A percentile compares a stretch with the other conserved stretches of the same genome.
Evolutionary conservation across 129 eudicot genomes (phyloP).

Genomic region (Centrapalus pauciflorus): DNA sequence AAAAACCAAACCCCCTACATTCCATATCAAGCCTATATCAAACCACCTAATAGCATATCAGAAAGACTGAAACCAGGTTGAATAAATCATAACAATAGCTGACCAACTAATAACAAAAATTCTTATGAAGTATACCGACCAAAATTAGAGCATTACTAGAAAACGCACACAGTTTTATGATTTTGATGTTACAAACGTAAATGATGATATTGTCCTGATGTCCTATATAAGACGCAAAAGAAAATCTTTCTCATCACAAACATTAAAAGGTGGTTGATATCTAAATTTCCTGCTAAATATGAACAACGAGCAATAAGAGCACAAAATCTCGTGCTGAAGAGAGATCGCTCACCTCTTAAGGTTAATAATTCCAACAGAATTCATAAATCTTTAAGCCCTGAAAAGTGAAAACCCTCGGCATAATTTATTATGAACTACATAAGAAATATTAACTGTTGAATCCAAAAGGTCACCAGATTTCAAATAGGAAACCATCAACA

Average conservation of each 20-base stretch:
- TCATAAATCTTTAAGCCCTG: not conserved
- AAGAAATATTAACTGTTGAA: not conserved
- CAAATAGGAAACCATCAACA: not conserved
- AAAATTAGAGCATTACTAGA: not conserved
- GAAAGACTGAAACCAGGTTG: not conserved
- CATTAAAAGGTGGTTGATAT: not conserved
- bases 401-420: too few relatives aligned
- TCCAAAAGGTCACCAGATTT: not conserved
- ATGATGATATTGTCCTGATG: not conserved
- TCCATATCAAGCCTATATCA: not conserved
- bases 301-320: not conserved
- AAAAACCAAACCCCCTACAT: constrained; percentile 5
- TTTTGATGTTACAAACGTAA: not conserved
- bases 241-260: not conserved
- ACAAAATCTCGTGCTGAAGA: not conserved
- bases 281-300: not conserved
- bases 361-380: not conserved
- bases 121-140: not conserved
- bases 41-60: constrained; percentile 3
- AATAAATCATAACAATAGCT: not conserved
- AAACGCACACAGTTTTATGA: not conserved
- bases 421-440: not conserved
- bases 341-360: not conserved
- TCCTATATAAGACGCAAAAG: not conserved
- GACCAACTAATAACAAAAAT: not conserved